These are phyloP conservation scores for Paecilomyces sp. DNA, from an alignment of 2,329 filamentous ascomycete genomes.

Conservation along the genomic window DNA sequence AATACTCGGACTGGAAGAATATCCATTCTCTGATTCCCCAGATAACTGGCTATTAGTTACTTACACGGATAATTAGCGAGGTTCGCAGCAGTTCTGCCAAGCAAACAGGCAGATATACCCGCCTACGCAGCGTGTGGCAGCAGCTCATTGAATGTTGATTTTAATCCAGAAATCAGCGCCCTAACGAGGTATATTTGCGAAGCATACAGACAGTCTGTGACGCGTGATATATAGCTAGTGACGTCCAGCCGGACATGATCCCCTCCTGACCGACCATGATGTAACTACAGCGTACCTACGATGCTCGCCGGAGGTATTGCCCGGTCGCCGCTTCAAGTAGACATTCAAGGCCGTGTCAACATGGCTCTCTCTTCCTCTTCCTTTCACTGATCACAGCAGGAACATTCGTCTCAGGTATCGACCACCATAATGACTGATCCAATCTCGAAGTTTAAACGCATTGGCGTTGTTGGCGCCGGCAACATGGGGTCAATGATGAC, in stretches of 20 bases:
- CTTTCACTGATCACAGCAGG: background rate
- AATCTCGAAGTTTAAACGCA: conserved; percentile 24
- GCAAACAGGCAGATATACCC: too few relatives aligned
- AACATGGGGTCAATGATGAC: conserved; percentile 39
- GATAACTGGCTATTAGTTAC: too few relatives aligned
- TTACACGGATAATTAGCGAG: too few relatives aligned
- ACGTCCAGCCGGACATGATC: background rate
- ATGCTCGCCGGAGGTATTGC: conserved; percentile 1
- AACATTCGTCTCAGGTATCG: background rate
- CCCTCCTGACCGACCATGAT: background rate
- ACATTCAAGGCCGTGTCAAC: background rate
- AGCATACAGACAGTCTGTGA: background rate
- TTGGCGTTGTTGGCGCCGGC: conserved; percentile 33
- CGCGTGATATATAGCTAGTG: background rate
- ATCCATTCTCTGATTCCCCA: background rate
- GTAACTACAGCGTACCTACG: conserved; percentile 1
- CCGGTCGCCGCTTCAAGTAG: conserved; percentile 17
- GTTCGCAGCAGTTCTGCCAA: too few relatives aligned
- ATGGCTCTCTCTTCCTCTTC: background rate
- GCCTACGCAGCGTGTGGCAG: too few relatives aligned
- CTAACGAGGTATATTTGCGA: background rate
- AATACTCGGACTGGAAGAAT: background rate
- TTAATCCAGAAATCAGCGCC: background rate
- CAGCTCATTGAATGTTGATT: background rate
- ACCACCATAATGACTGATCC: conserved; percentile 10